Evolutionary conservation across 768 basidiomycete genomes (phyloP), one percentile per base, ranked within the genome.

Genomic region (Strobilomyces dryophilus): DNA sequence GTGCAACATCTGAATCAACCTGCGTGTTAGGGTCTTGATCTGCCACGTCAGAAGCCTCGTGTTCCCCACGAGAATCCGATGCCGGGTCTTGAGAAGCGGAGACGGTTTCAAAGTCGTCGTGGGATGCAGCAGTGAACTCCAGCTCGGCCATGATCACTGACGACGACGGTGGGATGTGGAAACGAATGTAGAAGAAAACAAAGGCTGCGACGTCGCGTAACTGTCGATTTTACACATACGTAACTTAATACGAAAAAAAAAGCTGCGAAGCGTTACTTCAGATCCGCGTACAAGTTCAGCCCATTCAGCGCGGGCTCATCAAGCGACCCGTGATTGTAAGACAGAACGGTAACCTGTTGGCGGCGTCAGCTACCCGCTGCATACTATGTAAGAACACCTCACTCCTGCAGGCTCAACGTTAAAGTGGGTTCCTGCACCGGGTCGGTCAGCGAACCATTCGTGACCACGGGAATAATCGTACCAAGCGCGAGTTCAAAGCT

Each of bases 391-490:
- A 54, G 49, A 45, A 36, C 11, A 9, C 66, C 79, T 65, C 71
- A 92, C 86, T 50, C 89, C 86, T 64, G 85, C 89, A 12, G 92
- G 84, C 64, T 90, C 89, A n/a, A 91, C 84, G 52, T 87, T 86
- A 69, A 92, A 89, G 67, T 85, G 84, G 3, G 84, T 84, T 14
- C 87, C 86, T 86, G 60, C 17, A 18, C 26, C 40, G 43, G 21
- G 8, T 9, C 12, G 50, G 48, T 64, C 50, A 60, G 59, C 29
- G 8, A 43, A 35, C 42, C 34, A 40, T 44, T 27, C 40, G 36
- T 24, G 29, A n/a, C 44, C 8, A 44, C 12, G 35, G 20, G 39
- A 8, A 14, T 14, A 15, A 46, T 62, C 72, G 12, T 70, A 82
- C 84, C 85, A 35, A 81, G 69, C 11, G 68, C 67, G 21, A 91